A percentile compares a stretch with the other conserved stretches of the same genome.
Evolutionary conservation across 208 protist genomes (phyloP).

Genomic region (Dictyostelium gargantuum): DNA sequence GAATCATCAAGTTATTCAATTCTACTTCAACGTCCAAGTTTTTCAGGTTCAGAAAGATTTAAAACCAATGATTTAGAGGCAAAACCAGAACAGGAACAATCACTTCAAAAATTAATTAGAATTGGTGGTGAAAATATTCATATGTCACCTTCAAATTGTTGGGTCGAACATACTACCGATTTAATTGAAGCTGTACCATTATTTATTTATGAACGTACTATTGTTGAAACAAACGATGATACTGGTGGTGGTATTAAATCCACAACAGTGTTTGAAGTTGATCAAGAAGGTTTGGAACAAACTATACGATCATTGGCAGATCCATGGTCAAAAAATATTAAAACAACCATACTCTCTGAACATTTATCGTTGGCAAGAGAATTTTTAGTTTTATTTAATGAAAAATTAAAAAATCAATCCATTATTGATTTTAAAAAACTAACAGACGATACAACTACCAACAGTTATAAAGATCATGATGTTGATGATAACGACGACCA

Average conservation of each 20-base stretch:
- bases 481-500: too few relatives aligned
- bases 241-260: not conserved
- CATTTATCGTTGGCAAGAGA: constrained; percentile 38
- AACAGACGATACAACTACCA: too few relatives aligned
- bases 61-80: constrained; percentile 35
- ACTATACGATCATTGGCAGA: constrained; percentile 11
- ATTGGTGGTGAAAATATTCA: constrained; percentile 55
- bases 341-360: not conserved
- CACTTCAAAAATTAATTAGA: constrained; percentile 35
- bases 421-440: not conserved
- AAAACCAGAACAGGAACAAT: constrained; percentile 60
- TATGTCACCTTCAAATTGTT: constrained; percentile 38
- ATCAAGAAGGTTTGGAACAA: constrained; percentile 62
- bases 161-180: constrained; percentile 47
- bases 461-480: too few relatives aligned
- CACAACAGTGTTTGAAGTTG: constrained; percentile 40
- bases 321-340: constrained; percentile 33
- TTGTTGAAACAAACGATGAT: not conserved
- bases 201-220: constrained; percentile 60
- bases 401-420: not conserved
- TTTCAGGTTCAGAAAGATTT: constrained; percentile 39
- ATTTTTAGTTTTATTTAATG: not conserved
- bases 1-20: not conserved
- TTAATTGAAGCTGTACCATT: constrained; percentile 59
- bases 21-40: constrained; percentile 21